These are phyloP conservation scores for Monosporozyma siamensis DNA, from an alignment of 805 yeast species.

Conservation along the genomic window DNA sequence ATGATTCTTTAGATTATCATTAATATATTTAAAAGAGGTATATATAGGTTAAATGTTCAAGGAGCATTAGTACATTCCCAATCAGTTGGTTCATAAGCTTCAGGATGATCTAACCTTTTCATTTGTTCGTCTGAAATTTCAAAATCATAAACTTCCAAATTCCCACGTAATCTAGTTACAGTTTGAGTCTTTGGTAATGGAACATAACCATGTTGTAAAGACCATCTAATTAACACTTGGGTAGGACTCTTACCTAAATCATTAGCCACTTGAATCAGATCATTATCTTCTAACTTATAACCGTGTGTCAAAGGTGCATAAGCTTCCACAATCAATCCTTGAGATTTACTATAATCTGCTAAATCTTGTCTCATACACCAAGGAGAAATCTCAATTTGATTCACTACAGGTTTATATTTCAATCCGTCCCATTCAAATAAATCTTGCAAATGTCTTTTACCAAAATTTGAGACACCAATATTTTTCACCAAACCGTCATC, in stretches of 20 bases:
- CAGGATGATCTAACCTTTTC: constrained; percentile 37
- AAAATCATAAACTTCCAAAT: constrained; percentile 48
- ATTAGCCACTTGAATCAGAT: constrained; percentile 39
- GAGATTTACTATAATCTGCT: constrained; percentile 46
- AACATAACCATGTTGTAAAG: constrained; percentile 58
- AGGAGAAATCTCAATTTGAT: constrained; percentile 79
- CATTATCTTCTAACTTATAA: constrained; percentile 44
- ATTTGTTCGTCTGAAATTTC: constrained; percentile 36
- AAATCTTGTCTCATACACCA: constrained; percentile 66
- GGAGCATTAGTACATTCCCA: constrained; percentile 67
- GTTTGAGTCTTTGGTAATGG: constrained; percentile 62
- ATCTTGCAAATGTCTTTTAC: constrained; percentile 49
- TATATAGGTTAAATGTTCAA: too few species aligned
- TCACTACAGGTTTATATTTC: constrained; percentile 55
- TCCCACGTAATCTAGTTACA: constrained; percentile 41
- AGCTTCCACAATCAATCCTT: constrained; percentile 59
- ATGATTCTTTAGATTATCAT: too few species aligned
- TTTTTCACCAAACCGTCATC: constrained; percentile 48
- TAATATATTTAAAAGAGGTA: too few species aligned
- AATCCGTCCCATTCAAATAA: constrained; percentile 47
- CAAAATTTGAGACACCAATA: constrained; percentile 75
- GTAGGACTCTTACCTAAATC: constrained; percentile 44
- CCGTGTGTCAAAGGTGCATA: constrained; percentile 75
- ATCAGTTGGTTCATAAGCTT: constrained; percentile 61
- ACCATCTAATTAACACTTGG: constrained; percentile 66